A percentile compares a stretch with the other conserved stretches of the same genome.
These are phyloP conservation scores for Lepidium didymum DNA, from an alignment of 345 rosid genomes.

Conservation along the genomic window DNA sequence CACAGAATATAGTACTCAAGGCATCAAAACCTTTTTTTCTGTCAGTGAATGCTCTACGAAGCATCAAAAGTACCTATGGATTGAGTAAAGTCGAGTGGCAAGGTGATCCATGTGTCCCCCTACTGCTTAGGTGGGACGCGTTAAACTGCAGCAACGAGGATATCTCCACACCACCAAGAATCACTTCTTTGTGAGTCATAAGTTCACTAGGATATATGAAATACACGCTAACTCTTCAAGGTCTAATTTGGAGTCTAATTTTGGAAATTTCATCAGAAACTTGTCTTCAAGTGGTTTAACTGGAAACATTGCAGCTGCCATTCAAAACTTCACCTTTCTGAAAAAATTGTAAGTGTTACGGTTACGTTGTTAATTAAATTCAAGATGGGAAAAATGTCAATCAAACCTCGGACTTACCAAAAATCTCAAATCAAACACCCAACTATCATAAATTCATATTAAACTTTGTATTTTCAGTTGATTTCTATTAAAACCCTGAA, in stretches of 20 bases:
- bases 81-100: conserved; percentile 37
- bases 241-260: no score
- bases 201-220: no score
- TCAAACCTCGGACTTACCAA: no score
- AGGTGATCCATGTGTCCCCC: conserved; percentile 55
- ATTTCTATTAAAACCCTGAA: no score
- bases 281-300: conserved; percentile 33
- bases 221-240: no score
- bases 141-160: conserved; percentile 27
- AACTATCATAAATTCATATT: no score
- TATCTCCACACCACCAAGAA: not conserved
- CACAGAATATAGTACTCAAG: no score
- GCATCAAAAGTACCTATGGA: no score
- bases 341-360: conserved; percentile 30
- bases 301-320: conserved; percentile 8
- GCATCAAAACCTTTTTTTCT: not conserved
- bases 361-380: no score
- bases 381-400: no score
- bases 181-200: conserved; percentile 14
- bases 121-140: conserved; percentile 32
- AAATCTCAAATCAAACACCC: no score
- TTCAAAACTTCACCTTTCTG: conserved; percentile 23
- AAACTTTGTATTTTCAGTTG: no score
- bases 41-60: conserved; percentile 33
- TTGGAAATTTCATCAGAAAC: not conserved